phyloP scores from a whole-genome alignment of 2,329 filamentous ascomycete genomes.

The Ophiostoma himal-ulmi region DNA sequence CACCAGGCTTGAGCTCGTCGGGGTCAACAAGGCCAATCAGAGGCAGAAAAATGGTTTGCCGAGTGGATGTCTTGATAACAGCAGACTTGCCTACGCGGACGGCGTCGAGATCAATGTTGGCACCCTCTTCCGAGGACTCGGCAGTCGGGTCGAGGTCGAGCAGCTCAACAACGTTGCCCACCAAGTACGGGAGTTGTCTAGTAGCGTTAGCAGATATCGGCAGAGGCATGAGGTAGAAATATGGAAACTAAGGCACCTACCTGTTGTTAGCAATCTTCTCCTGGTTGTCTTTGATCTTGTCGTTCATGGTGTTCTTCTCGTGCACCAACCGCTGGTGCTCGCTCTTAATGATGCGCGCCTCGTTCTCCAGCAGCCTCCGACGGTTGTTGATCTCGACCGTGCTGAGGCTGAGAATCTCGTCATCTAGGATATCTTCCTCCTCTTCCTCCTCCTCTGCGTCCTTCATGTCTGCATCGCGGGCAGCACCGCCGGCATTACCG shows the following conservation, averaged over 20 bases:
- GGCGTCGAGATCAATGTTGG: slow-evolving; percentile 96
- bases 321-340: slow-evolving; percentile 90
- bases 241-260: slow-evolving; percentile 41
- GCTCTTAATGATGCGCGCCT: slow-evolving; percentile 97
- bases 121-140: slow-evolving; percentile 93
- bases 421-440: slow-evolving; percentile 79
- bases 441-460: slow-evolving; percentile 62
- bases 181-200: slow-evolving; percentile 95
- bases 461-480: slow-evolving; percentile 85
- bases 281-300: slow-evolving; percentile 98
- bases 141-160: slow-evolving; percentile 93
- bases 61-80: slow-evolving; percentile 97
- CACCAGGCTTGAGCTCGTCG: slow-evolving; percentile 87
- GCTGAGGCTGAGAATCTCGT: slow-evolving; percentile 86
- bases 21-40: slow-evolving; percentile 96
- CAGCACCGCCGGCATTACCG: slow-evolving; percentile 37
- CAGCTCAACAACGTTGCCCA: slow-evolving; percentile 96
- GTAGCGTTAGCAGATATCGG: background rate
- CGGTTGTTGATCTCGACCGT: slow-evolving; percentile 92
- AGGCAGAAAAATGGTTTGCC: slow-evolving; percentile 97
- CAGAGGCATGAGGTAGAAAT: no score
- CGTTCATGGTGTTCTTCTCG: slow-evolving; percentile 91
- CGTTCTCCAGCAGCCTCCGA: slow-evolving; percentile 89
- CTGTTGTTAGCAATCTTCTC: slow-evolving; percentile 99
- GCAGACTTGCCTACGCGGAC: slow-evolving; percentile 96